Base-by-base conservation (phyloP, 2,329 filamentous ascomycete genomes). In the Hymenoscyphus scutula region DNA sequence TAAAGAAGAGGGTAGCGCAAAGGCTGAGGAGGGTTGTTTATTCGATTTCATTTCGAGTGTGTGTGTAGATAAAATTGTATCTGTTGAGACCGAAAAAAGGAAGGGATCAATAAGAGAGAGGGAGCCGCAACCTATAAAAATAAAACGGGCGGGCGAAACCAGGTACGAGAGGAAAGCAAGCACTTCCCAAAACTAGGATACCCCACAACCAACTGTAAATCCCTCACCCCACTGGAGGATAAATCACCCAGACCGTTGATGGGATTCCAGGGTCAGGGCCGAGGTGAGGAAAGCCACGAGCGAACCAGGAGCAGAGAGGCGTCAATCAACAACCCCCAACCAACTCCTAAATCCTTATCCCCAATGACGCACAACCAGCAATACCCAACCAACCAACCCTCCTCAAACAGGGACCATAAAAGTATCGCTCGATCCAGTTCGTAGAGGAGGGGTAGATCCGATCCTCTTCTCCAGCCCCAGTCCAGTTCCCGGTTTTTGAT, bases 61-160 rank as follows among this genome's bases (percentile, higher is more conserved):
- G 23, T 3, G 23, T 30, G 8, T 15, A 15, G 27, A 60, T 64
- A 67, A 68, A 58, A 19, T 60, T 57, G 58, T 56, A 48, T 11
- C n/a, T 10, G 7, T 48, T 7, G 19, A 48, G n/a, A 48, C 23
- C 19, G 41, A 48, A 48, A 48, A 48, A 19, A 23, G 10, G n/a
- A 48, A 25, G 8, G 41, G 41, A 23, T 48, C n/a, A 19, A 48
- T 11, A 23, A 25, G 41, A 48, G 41, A n/a, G n/a, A n/a, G n/a
- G 41, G 19, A 48, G 41, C n/a, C 41, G 41, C 19, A 48, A 48
- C n/a, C 41, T 48, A 48, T 48, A 48, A 48, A 48, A 19, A 48
- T 48, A 25, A 48, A 34, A 48, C 41, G 19, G 41, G n/a, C 19
- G 41, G 41, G 7, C n/a, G 48, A 57, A 64, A 17, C 56, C 45